Conservation (phyloP, 176 grass and related monocot species). For the Thalia dealbata region DNA sequence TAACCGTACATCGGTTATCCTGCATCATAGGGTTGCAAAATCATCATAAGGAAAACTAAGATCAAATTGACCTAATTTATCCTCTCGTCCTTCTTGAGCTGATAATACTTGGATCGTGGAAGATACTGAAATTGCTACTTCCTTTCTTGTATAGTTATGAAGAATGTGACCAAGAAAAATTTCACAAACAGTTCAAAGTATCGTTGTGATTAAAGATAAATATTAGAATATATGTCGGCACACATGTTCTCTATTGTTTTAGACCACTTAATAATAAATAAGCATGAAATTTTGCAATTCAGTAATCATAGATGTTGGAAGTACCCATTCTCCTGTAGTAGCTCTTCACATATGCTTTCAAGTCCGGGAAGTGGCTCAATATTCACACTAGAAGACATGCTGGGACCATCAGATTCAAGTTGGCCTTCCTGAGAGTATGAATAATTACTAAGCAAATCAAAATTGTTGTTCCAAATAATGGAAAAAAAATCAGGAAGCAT, state of each 20-base stretch:
- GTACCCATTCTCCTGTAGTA: constrained; percentile 86
- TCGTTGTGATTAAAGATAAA: no score
- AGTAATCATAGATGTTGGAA: not conserved
- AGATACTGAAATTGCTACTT: not conserved
- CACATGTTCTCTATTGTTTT: no score
- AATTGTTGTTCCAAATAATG: not conserved
- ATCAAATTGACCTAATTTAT: not conserved
- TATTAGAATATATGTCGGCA: not conserved
- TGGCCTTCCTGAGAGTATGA: constrained; percentile 31
- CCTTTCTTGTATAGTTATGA: not conserved
- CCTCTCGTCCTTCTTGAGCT: not conserved
- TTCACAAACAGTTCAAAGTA: not conserved
- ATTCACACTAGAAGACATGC: constrained; percentile 30
- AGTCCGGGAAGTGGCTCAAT: constrained; percentile 80
- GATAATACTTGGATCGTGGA: not conserved
- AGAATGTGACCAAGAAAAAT: not conserved
- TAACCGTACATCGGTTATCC: constrained; percentile 70
- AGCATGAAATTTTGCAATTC: not conserved
- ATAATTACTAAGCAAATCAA: not conserved
- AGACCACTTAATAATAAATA: not conserved
- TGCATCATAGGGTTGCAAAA: constrained; percentile 16
- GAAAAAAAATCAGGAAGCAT: not conserved
- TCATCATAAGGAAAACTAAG: not conserved
- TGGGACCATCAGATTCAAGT: constrained; percentile 25
- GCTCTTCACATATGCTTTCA: constrained; percentile 77